phyloP scores from a whole-genome alignment of 345 rosid species.

The Crucihimalaya himalaica region DNA sequence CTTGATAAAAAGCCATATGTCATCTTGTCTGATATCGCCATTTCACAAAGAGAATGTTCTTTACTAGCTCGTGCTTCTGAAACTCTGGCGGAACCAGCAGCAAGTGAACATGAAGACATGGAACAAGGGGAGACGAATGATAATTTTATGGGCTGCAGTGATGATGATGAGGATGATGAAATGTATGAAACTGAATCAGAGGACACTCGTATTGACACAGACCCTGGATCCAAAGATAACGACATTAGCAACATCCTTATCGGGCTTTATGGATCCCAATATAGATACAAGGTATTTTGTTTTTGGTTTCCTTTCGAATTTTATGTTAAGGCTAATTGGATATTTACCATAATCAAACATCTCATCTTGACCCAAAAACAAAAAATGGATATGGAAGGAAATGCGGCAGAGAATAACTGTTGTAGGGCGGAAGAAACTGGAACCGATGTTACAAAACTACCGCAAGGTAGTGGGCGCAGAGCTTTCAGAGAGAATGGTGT shows the following conservation, averaged over 20 bases:
- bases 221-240: constrained; percentile 42
- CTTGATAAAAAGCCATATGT: constrained; percentile 74
- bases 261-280: constrained; percentile 47
- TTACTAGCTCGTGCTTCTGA: constrained; percentile 44
- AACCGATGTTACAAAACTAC: constrained; percentile 59
- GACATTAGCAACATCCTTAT: constrained; percentile 55
- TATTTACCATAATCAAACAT: constrained; percentile 16
- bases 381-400: constrained; percentile 48
- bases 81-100: constrained; percentile 38
- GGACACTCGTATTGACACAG: constrained; percentile 53
- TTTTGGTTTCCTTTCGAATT: background rate
- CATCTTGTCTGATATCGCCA: constrained; percentile 65
- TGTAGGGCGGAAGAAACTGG: constrained; percentile 46
- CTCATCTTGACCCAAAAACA: constrained; percentile 19
- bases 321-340: background rate
- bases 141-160: constrained; percentile 23
- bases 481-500: constrained; percentile 70
- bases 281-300: constrained; percentile 66
- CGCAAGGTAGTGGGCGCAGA: constrained; percentile 62
- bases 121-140: constrained; percentile 45
- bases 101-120: constrained; percentile 44
- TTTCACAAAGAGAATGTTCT: constrained; percentile 45
- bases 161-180: constrained; percentile 48
- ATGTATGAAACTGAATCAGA: constrained; percentile 52
- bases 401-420: constrained; percentile 44